These are phyloP conservation scores for Nepenthes gracilis DNA, from an alignment of 148 eudicot species.

Conservation along the genomic window DNA sequence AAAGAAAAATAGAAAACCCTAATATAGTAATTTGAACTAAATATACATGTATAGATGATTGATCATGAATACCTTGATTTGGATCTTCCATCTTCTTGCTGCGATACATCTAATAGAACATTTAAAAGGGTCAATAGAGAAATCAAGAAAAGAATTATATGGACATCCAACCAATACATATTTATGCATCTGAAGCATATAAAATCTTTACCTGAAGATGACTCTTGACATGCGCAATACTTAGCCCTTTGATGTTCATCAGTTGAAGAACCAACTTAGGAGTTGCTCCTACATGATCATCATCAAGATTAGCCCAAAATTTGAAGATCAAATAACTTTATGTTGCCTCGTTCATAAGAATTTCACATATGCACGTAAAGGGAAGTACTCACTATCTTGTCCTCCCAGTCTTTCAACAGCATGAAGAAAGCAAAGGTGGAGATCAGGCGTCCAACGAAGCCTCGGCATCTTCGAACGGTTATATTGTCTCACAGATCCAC, in stretches of 20 bases:
- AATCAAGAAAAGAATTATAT: too few species aligned
- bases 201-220: constrained; percentile 56
- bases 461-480: constrained; percentile 74
- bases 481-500: constrained; percentile 49
- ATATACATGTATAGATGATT: background rate
- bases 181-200: too few species aligned
- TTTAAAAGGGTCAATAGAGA: too few species aligned
- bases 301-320: background rate
- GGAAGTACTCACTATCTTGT: constrained; percentile 50
- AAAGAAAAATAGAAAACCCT: too few species aligned
- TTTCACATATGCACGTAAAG: background rate
- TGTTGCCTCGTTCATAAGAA: background rate
- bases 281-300: constrained; percentile 52
- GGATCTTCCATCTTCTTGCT: constrained; percentile 57
- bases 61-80: constrained; percentile 30
- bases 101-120: constrained; percentile 31
- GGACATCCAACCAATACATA: too few species aligned
- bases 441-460: constrained; percentile 89
- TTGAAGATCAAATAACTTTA: background rate
- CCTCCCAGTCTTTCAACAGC: constrained; percentile 83
- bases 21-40: background rate
- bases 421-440: constrained; percentile 63
- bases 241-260: constrained; percentile 74
- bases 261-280: constrained; percentile 81
- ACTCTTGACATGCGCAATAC: constrained; percentile 91